These are phyloP conservation scores for Mycena indigotica DNA, from an alignment of 768 basidiomycete genomes.

Conservation along the genomic window DNA sequence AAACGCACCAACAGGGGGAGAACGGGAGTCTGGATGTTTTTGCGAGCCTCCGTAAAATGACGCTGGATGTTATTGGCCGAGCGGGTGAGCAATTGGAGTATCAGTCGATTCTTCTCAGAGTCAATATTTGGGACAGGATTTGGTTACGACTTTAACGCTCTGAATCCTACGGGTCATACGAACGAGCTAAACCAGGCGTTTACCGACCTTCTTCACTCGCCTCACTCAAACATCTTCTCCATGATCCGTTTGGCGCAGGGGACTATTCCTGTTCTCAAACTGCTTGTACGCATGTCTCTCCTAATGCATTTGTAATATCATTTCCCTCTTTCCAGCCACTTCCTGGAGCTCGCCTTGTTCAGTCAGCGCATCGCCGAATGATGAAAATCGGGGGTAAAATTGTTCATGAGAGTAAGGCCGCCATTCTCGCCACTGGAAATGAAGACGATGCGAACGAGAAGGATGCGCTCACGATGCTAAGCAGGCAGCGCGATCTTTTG, in stretches of 20 bases:
- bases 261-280: conserved; percentile 30
- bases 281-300: conserved; percentile 24
- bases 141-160: conserved; percentile 8
- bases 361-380: conserved; percentile 32
- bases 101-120: too few species aligned
- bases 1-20: not conserved
- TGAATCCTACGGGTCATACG: conserved; percentile 16
- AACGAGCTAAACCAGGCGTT: conserved; percentile 38
- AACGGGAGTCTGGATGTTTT: not conserved
- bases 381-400: conserved; percentile 42
- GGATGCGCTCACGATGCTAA: conserved; percentile 13
- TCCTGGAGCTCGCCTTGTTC: conserved; percentile 4
- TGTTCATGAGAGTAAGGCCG: conserved; percentile 40
- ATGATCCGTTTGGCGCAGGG: conserved; percentile 23
- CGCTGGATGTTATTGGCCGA: too few species aligned
- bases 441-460: conserved; percentile 24
- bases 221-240: not conserved
- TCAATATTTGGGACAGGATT: too few species aligned
- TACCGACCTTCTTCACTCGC: conserved; percentile 28
- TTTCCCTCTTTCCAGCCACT: not conserved
- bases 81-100: too few species aligned
- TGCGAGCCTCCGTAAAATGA: too few species aligned
- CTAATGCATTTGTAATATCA: not conserved
- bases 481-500: conserved; percentile 46
- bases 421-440: not conserved